phyloP scores from a whole-genome alignment of 306 rosid genomes.

The Vigna nakashimae region DNA sequence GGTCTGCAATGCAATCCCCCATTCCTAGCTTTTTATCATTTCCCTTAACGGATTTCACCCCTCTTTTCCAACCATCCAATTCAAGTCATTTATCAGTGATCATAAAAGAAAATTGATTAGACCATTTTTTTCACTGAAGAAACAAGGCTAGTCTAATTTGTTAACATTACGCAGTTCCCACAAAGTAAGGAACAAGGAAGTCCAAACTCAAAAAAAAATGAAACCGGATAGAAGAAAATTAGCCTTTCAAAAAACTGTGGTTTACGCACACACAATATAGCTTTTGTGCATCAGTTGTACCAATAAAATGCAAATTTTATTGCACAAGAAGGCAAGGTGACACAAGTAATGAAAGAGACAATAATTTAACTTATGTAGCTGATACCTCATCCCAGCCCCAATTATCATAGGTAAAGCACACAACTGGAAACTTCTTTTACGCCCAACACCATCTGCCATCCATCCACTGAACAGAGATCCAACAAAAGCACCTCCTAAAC shows the following conservation, averaged over 20 bases:
- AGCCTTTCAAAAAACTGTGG: too few species aligned
- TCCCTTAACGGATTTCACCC: not conserved
- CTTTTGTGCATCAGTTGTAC: too few species aligned
- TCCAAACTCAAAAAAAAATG: not conserved
- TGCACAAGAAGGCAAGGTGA: slow-evolving; percentile 29
- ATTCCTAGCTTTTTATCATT: slow-evolving; percentile 5
- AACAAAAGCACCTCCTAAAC: slow-evolving; percentile 85
- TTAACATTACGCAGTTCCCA: slow-evolving; percentile 22
- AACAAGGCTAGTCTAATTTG: not conserved
- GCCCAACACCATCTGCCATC: slow-evolving; percentile 85
- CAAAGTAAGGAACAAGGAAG: not conserved
- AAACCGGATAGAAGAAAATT: not conserved
- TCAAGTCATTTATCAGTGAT: slow-evolving; percentile 7
- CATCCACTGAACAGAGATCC: slow-evolving; percentile 85
- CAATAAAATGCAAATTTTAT: slow-evolving; percentile 23
- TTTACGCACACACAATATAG: too few species aligned
- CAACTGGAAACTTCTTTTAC: slow-evolving; percentile 83
- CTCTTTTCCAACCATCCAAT: not conserved
- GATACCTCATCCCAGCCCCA: slow-evolving; percentile 81
- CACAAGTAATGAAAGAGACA: slow-evolving; percentile 32
- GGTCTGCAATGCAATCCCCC: not conserved
- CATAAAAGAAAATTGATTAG: not conserved
- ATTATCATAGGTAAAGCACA: slow-evolving; percentile 90
- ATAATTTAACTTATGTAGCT: slow-evolving; percentile 30
- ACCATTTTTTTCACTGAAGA: not conserved